A percentile compares a stretch with the other conserved stretches of the same genome.
These are phyloP conservation scores for Trametes gibbosa DNA, from an alignment of 768 basidiomycete genomes.

Conservation along the genomic window DNA sequence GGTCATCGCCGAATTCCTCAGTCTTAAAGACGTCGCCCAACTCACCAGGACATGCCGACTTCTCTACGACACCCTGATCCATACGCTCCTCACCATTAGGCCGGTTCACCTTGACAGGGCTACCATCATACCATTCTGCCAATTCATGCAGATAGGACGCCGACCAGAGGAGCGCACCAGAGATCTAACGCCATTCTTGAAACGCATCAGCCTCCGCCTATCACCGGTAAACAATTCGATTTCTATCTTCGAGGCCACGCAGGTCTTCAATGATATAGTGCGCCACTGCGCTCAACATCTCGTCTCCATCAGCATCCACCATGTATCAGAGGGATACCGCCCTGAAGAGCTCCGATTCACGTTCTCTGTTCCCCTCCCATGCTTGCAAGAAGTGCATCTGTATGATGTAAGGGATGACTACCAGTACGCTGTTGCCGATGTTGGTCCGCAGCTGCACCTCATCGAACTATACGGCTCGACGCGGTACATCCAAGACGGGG, in stretches of 20 bases:
- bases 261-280: not conserved
- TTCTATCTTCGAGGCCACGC: not conserved
- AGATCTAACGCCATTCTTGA: not conserved
- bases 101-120: not conserved
- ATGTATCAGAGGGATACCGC: not conserved
- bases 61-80: not conserved
- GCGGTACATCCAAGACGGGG: too few relatives aligned
- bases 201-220: not conserved
- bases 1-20: not conserved
- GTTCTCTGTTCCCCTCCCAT: not conserved
- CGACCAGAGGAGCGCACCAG: not conserved
- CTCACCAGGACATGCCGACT: not conserved
- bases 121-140: not conserved
- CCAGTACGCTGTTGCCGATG: not conserved
- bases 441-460: not conserved
- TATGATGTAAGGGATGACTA: not conserved
- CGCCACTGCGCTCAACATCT: not conserved
- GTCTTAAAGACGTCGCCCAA: not conserved
- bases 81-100: not conserved
- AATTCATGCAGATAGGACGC: not conserved
- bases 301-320: not conserved
- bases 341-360: not conserved
- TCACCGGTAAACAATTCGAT: not conserved
- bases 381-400: not conserved
- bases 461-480: too few relatives aligned